Evolutionary conservation across 2,329 filamentous ascomycete species (phyloP), one percentile per base, ranked within the genome.

Genomic region (Diplodia sapinea): DNA sequence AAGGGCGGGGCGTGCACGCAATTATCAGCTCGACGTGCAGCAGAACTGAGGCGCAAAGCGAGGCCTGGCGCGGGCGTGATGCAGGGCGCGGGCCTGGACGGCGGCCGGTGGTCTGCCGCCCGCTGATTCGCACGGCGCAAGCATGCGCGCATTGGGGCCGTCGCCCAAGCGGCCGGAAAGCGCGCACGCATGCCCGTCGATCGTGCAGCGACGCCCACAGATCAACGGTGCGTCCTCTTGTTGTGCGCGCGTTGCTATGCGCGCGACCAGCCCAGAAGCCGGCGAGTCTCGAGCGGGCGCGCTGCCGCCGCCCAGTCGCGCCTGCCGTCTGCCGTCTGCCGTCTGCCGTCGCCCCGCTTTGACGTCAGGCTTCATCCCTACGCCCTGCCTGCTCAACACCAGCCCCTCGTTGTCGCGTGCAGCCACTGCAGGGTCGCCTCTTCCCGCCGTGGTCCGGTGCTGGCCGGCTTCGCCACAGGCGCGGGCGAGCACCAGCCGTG

Each of bases 41-140:
- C 31, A 33, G 31, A 33, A 23, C 56, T 36, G 55, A 43, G 55
- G 33, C n/a, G 55, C 36, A 57, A 20, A 38, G 54, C 54, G 26
- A 36, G 54, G 54, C 26, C 17, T 40, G n/a, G 54, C 9, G 38
- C 54, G 12, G 33, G 54, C 33, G n/a, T 23, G 54, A 20, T 59
- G 55, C 55, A 59, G 55, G 55, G 36, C 55, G 17, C 8, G 8
- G 31, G 31, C 31, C 31, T 33, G 31, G 31, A 33, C 31, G 31
- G 31, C 31, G 54, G 31, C n/a, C 17, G 54, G 54, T 9, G 31
- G 31, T 6, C 31, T 6, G 31, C 31, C 6, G 31, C 7, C 6
- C 36, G 56, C 57, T 62, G 57, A 62, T 62, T 49, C 57, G 57
- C 40, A 26, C 57, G 57, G 57, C 23, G 20, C n/a, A 17, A 3